phyloP scores from a whole-genome alignment of 192 early-diverging fungal genomes.

The Podila epicladia region DNA sequence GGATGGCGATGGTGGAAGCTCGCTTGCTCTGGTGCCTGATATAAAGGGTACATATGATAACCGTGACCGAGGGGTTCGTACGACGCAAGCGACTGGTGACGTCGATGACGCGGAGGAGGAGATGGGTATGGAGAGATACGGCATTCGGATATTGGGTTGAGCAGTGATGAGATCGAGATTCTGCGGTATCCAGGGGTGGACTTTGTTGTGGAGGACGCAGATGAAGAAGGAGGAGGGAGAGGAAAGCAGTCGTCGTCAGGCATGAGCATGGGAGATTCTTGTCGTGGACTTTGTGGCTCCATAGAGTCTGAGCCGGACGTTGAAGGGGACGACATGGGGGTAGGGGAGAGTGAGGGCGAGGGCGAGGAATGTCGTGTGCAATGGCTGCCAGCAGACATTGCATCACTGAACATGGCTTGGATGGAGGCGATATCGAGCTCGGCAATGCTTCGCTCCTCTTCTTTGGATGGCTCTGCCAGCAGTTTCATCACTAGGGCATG shows the following conservation, averaged over 20 bases:
- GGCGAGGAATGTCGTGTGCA: not conserved
- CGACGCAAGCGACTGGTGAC: not conserved
- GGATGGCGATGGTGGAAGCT: too few relatives aligned
- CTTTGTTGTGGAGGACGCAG: not conserved
- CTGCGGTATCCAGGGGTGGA: not conserved
- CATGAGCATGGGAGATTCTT: not conserved
- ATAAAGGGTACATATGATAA: too few relatives aligned
- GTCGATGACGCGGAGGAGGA: not conserved
- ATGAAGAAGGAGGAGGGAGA: not conserved
- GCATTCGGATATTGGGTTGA: not conserved
- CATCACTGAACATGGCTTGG: not conserved
- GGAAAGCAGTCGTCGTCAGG: not conserved
- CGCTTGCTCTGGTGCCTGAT: too few relatives aligned
- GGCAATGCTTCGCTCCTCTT: not conserved
- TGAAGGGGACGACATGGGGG: constrained; percentile 3
- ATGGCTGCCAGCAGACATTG: not conserved
- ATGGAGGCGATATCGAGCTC: not conserved
- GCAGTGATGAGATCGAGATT: not conserved
- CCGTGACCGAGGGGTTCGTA: not conserved
- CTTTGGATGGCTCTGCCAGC: not conserved
- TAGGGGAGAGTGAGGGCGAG: not conserved
- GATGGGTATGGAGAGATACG: not conserved
- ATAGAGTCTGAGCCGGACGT: not conserved
- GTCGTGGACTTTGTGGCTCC: not conserved
- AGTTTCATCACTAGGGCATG: not conserved